These are phyloP conservation scores for Neopestalotiopsis clavispora DNA, from an alignment of 2,329 filamentous ascomycete genomes.

Conservation along the genomic window DNA sequence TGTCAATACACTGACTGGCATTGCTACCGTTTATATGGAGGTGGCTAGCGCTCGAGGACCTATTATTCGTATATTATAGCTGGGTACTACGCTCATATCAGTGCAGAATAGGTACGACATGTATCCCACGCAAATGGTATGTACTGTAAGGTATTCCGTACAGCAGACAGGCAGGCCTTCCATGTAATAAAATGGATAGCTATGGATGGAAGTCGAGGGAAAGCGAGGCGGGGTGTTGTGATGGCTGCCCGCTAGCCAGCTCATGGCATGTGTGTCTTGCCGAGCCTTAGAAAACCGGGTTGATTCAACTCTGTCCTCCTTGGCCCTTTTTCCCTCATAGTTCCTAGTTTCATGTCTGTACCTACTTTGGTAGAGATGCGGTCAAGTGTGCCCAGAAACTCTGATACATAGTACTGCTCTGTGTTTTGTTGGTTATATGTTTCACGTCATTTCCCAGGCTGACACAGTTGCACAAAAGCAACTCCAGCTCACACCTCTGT, in stretches of 20 bases:
- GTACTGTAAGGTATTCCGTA: too few species aligned
- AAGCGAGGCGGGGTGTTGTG: slow-evolving; percentile 1
- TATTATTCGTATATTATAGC: too few species aligned
- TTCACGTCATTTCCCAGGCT: neutral
- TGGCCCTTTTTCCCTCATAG: neutral
- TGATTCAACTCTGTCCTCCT: neutral
- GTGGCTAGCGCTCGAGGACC: too few species aligned
- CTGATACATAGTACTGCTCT: neutral
- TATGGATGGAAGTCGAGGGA: neutral
- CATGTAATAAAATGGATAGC: too few species aligned
- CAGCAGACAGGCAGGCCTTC: too few species aligned
- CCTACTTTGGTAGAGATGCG: neutral
- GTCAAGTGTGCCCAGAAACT: neutral
- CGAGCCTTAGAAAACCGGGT: neutral
- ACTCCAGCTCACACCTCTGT: neutral
- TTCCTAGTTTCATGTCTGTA: neutral
- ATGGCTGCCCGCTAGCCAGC: neutral
- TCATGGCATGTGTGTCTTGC: slow-evolving; percentile 1
- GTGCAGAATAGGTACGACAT: too few species aligned
- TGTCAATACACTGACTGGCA: neutral
- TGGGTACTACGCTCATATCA: too few species aligned
- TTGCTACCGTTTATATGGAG: neutral
- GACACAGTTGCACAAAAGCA: slow-evolving; percentile 1
- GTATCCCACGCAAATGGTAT: too few species aligned
- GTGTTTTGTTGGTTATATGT: neutral